Base-by-base conservation (phyloP, 495 filamentous ascomycete species). In the Penicillium parvum region DNA sequence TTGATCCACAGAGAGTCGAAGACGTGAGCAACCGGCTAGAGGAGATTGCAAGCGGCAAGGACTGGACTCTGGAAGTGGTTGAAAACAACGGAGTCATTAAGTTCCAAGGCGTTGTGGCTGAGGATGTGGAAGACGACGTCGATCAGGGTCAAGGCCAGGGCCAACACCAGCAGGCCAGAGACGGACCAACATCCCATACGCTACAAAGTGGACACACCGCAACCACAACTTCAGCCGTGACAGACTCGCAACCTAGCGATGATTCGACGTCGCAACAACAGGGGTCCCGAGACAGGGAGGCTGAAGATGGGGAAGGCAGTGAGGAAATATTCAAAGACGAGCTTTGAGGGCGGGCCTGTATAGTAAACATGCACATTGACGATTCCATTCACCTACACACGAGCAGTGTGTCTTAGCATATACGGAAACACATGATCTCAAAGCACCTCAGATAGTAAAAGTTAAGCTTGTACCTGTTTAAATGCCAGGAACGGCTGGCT, bases 1-100 rank as follows among this genome's bases (percentile, higher is more conserved):
- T 95, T n/a, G 78, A 84, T 46, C 76, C 78, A 6, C 73, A 84
- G 39, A 71, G 76, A 41, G 64, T 92, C 3, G 82, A 89, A 40
- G 67, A 73, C 42, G 64, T 89, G 43, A 75, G 71, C 52, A 72
- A 80, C 44, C 69, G 84, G 56, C 60, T 66, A 45, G 68, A 65
- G 49, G 61, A 63, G 34, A 38, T 64, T 52, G 61, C 66, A 8
- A 41, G 61, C 14, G 71, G 68, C 23, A 72, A 68, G 19, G 66
- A 69, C 15, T 77, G 73, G 73, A 68, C 57, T 6, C 45, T 77
- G 43, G 73, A 77, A 43, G 53, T 69, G 1, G 64, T 75, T 23
- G 62, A 67, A 32, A 53, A 45, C 32, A 65, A 74, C 47, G 68
- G 72, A 18, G 62, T 72, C 47, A 71, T 78, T 50, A 70, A 84